These are phyloP conservation scores for Rhazya stricta DNA, from an alignment of 257 asterid species.

Conservation along the genomic window DNA sequence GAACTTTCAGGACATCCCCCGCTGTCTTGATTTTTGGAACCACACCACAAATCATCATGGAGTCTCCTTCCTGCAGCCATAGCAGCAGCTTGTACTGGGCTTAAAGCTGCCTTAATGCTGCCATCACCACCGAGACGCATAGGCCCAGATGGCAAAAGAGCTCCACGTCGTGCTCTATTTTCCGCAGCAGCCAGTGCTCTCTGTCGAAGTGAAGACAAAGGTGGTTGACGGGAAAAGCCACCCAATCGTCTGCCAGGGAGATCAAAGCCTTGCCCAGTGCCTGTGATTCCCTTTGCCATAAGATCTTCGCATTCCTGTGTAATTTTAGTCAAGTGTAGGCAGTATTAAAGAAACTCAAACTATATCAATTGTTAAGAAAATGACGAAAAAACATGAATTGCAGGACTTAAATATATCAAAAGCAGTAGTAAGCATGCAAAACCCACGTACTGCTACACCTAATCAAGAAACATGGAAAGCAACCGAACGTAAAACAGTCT, in stretches of 20 bases:
- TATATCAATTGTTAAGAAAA: background rate
- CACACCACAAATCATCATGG: conserved; percentile 79
- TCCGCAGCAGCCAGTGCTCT: conserved; percentile 64
- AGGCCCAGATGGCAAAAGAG: conserved; percentile 56
- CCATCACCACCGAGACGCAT: conserved; percentile 68
- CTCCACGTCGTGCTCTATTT: conserved; percentile 43
- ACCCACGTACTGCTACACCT: background rate
- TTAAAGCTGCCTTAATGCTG: conserved; percentile 55
- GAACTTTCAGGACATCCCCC: conserved; percentile 44
- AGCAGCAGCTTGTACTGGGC: conserved; percentile 87
- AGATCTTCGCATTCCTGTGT: conserved; percentile 76
- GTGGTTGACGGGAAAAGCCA: conserved; percentile 70
- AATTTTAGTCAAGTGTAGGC: conserved; percentile 1
- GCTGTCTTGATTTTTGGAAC: conserved; percentile 45
- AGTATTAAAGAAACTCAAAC: background rate
- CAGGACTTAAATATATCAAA: background rate
- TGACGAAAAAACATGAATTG: background rate
- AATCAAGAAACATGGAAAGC: background rate
- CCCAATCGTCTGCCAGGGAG: conserved; percentile 74
- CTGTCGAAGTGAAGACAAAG: conserved; percentile 49
- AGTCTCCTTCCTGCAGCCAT: conserved; percentile 92
- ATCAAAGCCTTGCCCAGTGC: conserved; percentile 79
- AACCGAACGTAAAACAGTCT: background rate
- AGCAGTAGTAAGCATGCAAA: background rate
- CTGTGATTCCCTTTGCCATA: conserved; percentile 64